A percentile compares a stretch with the other conserved stretches of the same genome.
Evolutionary conservation across 345 rosid genomes (phyloP).

Genomic region (Lumnitzera racemosa): DNA sequence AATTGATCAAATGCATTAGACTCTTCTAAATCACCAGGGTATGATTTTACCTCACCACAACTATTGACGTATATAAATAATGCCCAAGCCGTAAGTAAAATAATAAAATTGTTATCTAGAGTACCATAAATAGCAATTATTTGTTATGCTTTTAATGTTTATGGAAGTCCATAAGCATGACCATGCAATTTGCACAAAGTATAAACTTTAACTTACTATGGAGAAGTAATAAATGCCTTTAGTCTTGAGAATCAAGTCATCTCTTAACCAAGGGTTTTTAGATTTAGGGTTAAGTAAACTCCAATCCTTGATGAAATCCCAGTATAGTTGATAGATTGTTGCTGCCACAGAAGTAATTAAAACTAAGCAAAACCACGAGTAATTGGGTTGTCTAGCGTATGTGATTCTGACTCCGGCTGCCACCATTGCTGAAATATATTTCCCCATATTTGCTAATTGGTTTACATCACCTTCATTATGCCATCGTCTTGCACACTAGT

Average conservation of each 20-base stretch:
- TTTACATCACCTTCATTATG: constrained; percentile 56
- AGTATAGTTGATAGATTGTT: constrained; percentile 77
- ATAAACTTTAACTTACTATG: constrained; percentile 43
- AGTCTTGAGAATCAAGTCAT: constrained; percentile 66
- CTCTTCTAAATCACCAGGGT: too few species aligned
- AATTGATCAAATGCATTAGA: too few species aligned
- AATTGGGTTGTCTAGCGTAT: constrained; percentile 40
- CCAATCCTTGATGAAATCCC: constrained; percentile 98
- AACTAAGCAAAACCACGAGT: constrained; percentile 49
- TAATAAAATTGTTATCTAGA: too few species aligned
- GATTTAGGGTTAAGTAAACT: constrained; percentile 73
- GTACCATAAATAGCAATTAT: too few species aligned
- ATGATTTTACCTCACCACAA: too few species aligned
- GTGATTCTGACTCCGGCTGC: constrained; percentile 89
- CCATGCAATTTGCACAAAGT: too few species aligned
- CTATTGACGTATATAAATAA: too few species aligned
- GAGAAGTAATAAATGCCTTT: constrained; percentile 66
- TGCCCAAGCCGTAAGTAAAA: neutral
- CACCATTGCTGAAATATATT: constrained; percentile 91
- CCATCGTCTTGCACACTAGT: constrained; percentile 90
- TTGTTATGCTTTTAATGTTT: too few species aligned
- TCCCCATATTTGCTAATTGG: constrained; percentile 92
- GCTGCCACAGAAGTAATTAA: constrained; percentile 59
- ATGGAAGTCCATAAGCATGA: too few species aligned
- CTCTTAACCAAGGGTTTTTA: constrained; percentile 74